Conservation (phyloP, 2,329 filamentous ascomycete genomes). For the Penicillium brevicompactum region DNA sequence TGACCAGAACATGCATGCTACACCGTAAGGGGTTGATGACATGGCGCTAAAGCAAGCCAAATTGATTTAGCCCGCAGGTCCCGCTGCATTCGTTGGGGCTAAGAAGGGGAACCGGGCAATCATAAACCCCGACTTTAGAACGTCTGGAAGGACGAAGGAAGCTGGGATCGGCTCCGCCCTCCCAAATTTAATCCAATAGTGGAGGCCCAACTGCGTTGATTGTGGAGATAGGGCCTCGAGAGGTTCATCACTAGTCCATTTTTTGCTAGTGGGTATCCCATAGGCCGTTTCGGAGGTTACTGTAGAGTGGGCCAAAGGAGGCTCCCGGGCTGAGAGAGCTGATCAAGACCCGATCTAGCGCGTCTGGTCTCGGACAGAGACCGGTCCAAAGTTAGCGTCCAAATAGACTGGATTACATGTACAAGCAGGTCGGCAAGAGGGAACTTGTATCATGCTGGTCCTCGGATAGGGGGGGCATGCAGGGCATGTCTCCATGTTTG, state of each 20-base stretch:
- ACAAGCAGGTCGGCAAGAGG: too few relatives aligned
- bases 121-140: slow-evolving; percentile 18
- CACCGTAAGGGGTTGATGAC: slow-evolving; percentile 28
- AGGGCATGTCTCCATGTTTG: background rate
- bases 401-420: background rate
- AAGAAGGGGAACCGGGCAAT: slow-evolving; percentile 16
- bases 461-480: background rate
- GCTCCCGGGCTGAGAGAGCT: slow-evolving; percentile 15
- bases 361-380: slow-evolving; percentile 19
- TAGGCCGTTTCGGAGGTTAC: slow-evolving; percentile 12
- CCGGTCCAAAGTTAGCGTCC: slow-evolving; percentile 5
- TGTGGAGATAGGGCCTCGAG: background rate
- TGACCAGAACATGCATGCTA: slow-evolving; percentile 14
- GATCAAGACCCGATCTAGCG: slow-evolving; percentile 17
- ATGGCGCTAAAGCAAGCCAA: slow-evolving; percentile 28
- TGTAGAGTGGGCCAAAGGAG: slow-evolving; percentile 13
- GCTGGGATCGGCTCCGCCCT: slow-evolving; percentile 20
- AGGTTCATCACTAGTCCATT: slow-evolving; percentile 4
- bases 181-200: slow-evolving; percentile 6
- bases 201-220: background rate
- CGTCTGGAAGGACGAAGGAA: slow-evolving; percentile 29
- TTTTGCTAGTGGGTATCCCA: background rate
- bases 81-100: slow-evolving; percentile 21
- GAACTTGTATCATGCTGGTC: background rate
- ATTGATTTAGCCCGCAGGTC: slow-evolving; percentile 21